Conservation (phyloP, 1,284 basidiomycete species). For the Anthracocystis walkeri region DNA sequence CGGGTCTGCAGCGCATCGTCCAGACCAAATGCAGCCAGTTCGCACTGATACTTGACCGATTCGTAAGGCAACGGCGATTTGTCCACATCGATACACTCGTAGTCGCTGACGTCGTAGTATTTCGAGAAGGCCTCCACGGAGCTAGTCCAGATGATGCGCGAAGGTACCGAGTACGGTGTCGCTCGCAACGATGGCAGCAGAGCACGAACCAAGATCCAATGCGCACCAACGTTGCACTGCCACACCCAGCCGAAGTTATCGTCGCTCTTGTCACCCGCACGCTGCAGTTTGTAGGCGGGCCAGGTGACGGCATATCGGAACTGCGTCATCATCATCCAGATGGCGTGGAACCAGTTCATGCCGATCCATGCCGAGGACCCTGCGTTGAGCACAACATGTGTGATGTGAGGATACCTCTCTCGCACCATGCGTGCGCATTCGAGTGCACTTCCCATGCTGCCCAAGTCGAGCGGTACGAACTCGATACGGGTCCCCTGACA, state of each 20-base stretch:
- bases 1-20: conserved; percentile 59
- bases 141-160: conserved; percentile 69
- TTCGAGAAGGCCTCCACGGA: conserved; percentile 65
- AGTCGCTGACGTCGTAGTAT: conserved; percentile 65
- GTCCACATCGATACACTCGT: conserved; percentile 60
- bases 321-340: conserved; percentile 63
- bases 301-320: conserved; percentile 67
- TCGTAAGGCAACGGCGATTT: conserved; percentile 65
- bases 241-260: conserved; percentile 69
- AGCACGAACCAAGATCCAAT: conserved; percentile 65
- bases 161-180: conserved; percentile 60
- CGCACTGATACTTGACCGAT: conserved; percentile 69
- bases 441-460: conserved; percentile 65
- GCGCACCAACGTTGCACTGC: conserved; percentile 68
- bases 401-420: conserved; percentile 63
- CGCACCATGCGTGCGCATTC: conserved; percentile 60
- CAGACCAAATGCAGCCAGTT: conserved; percentile 65
- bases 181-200: conserved; percentile 58
- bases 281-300: conserved; percentile 67
- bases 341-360: conserved; percentile 62
- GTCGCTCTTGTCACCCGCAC: conserved; percentile 63
- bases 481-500: conserved; percentile 65
- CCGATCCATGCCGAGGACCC: conserved; percentile 67
- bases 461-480: conserved; percentile 66
- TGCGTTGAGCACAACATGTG: conserved; percentile 69